phyloP scores from a whole-genome alignment of 129 eudicot genomes.

The Rutidosis leptorrhynchoides region DNA sequence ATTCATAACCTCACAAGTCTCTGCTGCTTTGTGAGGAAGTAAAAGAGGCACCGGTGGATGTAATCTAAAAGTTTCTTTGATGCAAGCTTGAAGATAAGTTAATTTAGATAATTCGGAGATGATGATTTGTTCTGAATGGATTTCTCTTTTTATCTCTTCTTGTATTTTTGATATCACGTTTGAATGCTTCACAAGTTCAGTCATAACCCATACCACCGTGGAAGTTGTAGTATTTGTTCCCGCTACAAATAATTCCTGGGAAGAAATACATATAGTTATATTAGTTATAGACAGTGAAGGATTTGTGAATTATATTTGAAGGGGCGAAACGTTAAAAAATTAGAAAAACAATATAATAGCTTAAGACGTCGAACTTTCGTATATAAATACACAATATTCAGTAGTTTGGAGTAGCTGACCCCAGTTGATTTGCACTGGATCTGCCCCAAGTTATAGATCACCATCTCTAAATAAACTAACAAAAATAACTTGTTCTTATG shows the following conservation, averaged over 20 bases:
- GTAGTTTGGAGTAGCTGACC: too few relatives aligned
- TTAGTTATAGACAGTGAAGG: too few relatives aligned
- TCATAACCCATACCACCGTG: conserved; percentile 37
- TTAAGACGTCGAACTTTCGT: too few relatives aligned
- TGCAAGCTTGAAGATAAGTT: conserved; percentile 29
- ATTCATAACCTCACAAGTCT: conserved; percentile 33
- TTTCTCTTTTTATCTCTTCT: conserved; percentile 23
- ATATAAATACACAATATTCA: too few relatives aligned
- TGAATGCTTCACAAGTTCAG: conserved; percentile 30
- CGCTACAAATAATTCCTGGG: conserved; percentile 31
- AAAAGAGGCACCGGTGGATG: conserved; percentile 34
- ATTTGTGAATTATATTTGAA: too few relatives aligned
- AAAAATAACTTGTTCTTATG: too few relatives aligned
- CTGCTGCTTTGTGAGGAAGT: conserved; percentile 23
- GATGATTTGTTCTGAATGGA: not conserved
- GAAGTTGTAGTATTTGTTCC: conserved; percentile 36
- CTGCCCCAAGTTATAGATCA: too few relatives aligned
- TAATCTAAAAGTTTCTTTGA: conserved; percentile 32
- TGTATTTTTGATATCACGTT: conserved; percentile 17
- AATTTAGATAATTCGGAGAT: conserved; percentile 4
- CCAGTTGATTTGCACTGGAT: too few relatives aligned
- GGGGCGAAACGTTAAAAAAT: too few relatives aligned
- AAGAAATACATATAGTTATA: too few relatives aligned
- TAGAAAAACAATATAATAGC: too few relatives aligned
- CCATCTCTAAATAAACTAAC: too few relatives aligned